Evolutionary conservation across 2,329 filamentous ascomycete genomes (phyloP).

Genomic region (Apiospora sp.): DNA sequence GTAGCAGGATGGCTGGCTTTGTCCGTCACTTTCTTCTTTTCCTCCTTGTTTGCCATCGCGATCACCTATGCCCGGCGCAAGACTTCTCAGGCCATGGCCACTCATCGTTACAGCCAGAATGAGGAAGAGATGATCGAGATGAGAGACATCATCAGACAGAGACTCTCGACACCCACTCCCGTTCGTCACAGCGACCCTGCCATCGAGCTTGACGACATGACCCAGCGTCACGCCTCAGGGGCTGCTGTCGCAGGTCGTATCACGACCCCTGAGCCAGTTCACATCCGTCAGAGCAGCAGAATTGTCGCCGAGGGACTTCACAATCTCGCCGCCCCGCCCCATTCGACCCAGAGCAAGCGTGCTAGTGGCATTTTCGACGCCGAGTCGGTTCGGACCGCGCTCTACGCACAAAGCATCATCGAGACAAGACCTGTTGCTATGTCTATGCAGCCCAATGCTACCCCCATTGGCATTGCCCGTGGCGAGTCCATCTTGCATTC

Average conservation of each 20-base stretch:
- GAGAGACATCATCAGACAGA: background rate
- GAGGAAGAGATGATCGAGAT: background rate
- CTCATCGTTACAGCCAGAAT: background rate
- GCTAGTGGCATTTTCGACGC: constrained; percentile 3
- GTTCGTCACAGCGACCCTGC: background rate
- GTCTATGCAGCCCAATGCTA: background rate
- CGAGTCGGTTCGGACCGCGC: background rate
- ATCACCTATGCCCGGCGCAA: background rate
- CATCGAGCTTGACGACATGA: background rate
- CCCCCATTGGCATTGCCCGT: constrained; percentile 16
- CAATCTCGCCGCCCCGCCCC: background rate
- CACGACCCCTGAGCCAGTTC: background rate
- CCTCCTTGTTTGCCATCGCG: background rate
- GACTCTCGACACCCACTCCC: background rate
- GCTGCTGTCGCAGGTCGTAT: no score
- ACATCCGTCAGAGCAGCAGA: background rate
- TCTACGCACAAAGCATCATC: constrained; percentile 2
- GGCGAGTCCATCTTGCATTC: constrained; percentile 8
- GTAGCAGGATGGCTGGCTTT: no score
- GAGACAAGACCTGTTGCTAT: background rate
- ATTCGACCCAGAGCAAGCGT: background rate
- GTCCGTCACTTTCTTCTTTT: no score
- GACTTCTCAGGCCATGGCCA: background rate
- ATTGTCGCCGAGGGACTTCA: background rate
- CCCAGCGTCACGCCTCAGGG: background rate